Base-by-base conservation (phyloP, 139 green algal genomes). In the Yamagishiella unicocca region DNA sequence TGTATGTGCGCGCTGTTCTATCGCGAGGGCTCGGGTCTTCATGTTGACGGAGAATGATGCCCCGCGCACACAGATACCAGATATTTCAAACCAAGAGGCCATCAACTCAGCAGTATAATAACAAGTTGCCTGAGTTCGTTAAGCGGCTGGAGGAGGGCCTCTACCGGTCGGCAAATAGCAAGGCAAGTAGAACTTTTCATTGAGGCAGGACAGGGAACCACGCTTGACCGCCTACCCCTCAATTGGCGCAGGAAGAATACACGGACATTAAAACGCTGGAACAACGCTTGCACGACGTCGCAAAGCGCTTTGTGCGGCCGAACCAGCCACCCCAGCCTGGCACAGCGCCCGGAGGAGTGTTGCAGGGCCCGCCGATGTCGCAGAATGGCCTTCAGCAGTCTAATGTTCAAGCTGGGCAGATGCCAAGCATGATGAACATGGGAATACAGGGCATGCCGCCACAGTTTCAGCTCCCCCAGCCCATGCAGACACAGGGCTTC, bases 91-190 rank as follows among this genome's bases (percentile, higher is more conserved):
- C 31, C 54, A 85, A 80, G 61, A 92, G 62, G 87, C 92, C 88
- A 38, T 77, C n/a, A 67, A 78, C 24, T n/a, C 79, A 89, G 67
- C 85, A 92, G 40, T 94, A 88, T 82, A 78, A 89, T 33, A 31
- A 91, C 55, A 98, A 97, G 90, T 90, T 99, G 12, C 95, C 96
- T 25, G 95, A 98, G 68, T 98, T 98, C 86, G 93, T 98, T 0
- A 92, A 91, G 72, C 88, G 95, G 62, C 90, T 99, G 31, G 96
- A 99, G 73, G 94, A 96, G 43, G 92, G 90, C 19, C 80, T 98
- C 62, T 98, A 97, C 89, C 89, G 89, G 35, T 90, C 88, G 42
- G 96, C 96, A 8, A 53, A 73, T n/a, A 94, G 77, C 74, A 95
- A 93, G 91, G 94, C 95, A 83, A 72, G 82, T 71, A 22, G 33